Conservation (phyloP, 2,329 filamentous ascomycete genomes). For the Didymella exigua region DNA sequence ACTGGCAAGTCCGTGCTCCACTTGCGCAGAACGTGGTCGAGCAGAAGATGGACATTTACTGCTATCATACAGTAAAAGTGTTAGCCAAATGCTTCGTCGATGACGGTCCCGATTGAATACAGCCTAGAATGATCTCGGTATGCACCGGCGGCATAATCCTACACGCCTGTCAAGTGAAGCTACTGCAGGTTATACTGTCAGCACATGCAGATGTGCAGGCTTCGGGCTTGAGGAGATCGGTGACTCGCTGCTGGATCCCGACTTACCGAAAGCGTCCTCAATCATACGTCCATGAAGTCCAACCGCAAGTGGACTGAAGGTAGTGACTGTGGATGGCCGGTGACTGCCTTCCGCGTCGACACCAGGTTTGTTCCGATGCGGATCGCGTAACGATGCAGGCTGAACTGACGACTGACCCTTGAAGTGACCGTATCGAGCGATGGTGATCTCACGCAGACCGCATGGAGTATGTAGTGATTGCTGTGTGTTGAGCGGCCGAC, state of each 20-base stretch:
- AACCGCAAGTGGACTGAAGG: constrained; percentile 13
- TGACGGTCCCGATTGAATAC: background rate
- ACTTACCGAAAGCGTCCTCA: constrained; percentile 18
- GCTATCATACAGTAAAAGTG: background rate
- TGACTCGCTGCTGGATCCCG: constrained; percentile 24
- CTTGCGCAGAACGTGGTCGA: background rate
- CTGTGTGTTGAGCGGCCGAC: constrained; percentile 20
- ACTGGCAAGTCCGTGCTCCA: background rate
- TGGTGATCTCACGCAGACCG: background rate
- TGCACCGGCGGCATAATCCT: constrained; percentile 8
- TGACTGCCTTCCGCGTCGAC: constrained; percentile 4
- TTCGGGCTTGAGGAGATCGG: constrained; percentile 24
- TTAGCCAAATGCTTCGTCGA: constrained; percentile 4
- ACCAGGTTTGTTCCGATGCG: background rate
- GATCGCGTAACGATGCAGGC: constrained; percentile 8
- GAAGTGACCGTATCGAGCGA: background rate
- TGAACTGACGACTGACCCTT: background rate
- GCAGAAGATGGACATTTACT: background rate
- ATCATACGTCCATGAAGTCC: constrained; percentile 3
- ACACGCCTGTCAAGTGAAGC: constrained; percentile 20
- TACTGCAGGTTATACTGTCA: constrained; percentile 33
- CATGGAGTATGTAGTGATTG: background rate
- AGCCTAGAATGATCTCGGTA: constrained; percentile 2
- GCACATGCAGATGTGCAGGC: constrained; percentile 26
- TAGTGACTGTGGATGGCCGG: constrained; percentile 23